Evolutionary conservation across 1,139 yeast genomes (phyloP).

Genomic region (Hanseniaspora gamundiae): DNA sequence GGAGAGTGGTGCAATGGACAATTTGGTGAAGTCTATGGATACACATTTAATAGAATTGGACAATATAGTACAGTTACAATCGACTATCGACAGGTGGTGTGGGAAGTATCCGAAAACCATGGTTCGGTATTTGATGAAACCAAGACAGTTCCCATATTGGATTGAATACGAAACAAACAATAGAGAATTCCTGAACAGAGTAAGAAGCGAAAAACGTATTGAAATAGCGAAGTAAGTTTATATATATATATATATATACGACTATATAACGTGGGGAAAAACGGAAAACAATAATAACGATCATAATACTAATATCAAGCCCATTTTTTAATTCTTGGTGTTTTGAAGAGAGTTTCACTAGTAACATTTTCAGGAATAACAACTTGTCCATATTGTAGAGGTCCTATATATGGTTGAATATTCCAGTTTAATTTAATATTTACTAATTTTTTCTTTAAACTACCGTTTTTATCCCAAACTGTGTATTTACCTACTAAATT

Average conservation of each 20-base stretch:
- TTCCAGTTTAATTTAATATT: slow-evolving; percentile 74
- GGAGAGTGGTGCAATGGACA: slow-evolving; percentile 36
- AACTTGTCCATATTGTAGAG: slow-evolving; percentile 58
- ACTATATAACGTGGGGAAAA: no score
- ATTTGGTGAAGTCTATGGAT: slow-evolving; percentile 27
- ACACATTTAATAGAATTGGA: slow-evolving; percentile 12
- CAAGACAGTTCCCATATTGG: slow-evolving; percentile 17
- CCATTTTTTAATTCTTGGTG: background rate
- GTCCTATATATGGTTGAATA: slow-evolving; percentile 83
- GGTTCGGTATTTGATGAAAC: slow-evolving; percentile 20
- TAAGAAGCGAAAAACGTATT: slow-evolving; percentile 9
- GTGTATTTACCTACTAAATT: slow-evolving; percentile 62
- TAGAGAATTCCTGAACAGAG: slow-evolving; percentile 10
- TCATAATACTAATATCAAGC: no score
- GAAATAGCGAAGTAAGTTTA: background rate
- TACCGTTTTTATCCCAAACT: slow-evolving; percentile 74
- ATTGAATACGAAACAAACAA: slow-evolving; percentile 14
- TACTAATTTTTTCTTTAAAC: slow-evolving; percentile 59
- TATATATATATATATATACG: background rate
- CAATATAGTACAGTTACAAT: slow-evolving; percentile 9
- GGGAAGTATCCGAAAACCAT: slow-evolving; percentile 18
- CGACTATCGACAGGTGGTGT: slow-evolving; percentile 10
- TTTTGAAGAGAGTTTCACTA: slow-evolving; percentile 11
- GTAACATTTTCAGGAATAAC: slow-evolving; percentile 11
- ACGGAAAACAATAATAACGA: no score